phyloP scores from a whole-genome alignment of 805 yeast species.

The Candida nemodendra region DNA sequence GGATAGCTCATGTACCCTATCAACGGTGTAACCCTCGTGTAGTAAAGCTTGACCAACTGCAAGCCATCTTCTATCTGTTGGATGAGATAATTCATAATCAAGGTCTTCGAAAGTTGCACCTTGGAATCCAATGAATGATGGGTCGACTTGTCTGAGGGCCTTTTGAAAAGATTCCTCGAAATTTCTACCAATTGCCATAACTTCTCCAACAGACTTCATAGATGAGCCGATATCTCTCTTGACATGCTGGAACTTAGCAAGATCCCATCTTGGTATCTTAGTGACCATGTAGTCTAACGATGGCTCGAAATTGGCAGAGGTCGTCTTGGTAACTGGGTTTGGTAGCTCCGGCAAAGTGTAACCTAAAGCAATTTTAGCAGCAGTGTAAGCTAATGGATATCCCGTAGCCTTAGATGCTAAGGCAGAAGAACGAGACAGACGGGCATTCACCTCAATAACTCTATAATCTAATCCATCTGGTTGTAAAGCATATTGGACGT shows the following conservation, averaged over 20 bases:
- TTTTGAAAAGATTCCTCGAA: conserved; percentile 98
- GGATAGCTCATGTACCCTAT: conserved; percentile 84
- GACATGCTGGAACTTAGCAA: conserved; percentile 92
- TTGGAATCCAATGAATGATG: conserved; percentile 87
- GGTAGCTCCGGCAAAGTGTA: conserved; percentile 93
- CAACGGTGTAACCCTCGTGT: conserved; percentile 89
- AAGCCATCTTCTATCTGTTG: conserved; percentile 95
- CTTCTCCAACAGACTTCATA: conserved; percentile 99
- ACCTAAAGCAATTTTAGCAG: conserved; percentile 95
- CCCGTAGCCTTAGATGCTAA: conserved; percentile 98
- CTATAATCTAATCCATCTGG: conserved; percentile 95
- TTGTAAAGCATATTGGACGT: conserved; percentile 93
- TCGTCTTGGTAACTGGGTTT: conserved; percentile 93
- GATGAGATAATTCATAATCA: conserved; percentile 75
- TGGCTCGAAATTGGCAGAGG: conserved; percentile 96
- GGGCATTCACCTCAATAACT: conserved; percentile 96
- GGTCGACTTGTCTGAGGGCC: conserved; percentile 95
- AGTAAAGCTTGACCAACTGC: conserved; percentile 97
- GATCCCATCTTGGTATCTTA: conserved; percentile 98
- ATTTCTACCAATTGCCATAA: conserved; percentile 97
- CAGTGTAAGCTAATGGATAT: conserved; percentile 97
- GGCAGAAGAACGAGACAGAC: conserved; percentile 95
- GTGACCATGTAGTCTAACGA: conserved; percentile 95
- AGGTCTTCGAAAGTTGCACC: conserved; percentile 76
- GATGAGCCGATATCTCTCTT: conserved; percentile 91